phyloP scores from a whole-genome alignment of 768 basidiomycete genomes.

The Pisolithus microcarpus region DNA sequence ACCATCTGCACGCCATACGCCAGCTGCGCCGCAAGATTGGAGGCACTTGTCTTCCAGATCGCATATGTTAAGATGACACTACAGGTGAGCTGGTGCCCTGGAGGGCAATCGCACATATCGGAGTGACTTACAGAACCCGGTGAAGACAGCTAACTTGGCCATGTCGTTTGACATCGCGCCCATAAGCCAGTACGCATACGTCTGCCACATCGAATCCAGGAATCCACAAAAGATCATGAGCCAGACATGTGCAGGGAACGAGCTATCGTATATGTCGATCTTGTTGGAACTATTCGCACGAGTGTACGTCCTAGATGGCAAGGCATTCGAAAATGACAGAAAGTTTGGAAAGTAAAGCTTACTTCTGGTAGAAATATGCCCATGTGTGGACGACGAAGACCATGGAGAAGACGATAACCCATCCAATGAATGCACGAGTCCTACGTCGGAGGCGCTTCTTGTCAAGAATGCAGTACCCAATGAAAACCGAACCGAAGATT shows the following conservation, averaged over 20 bases:
- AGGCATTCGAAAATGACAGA: background rate
- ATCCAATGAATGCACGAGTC: constrained; percentile 62
- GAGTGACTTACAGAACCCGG: constrained; percentile 66
- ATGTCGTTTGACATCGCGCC: constrained; percentile 84
- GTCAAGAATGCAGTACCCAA: constrained; percentile 63
- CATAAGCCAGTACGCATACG: constrained; percentile 77
- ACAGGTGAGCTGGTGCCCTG: background rate
- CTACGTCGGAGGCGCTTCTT: constrained; percentile 49
- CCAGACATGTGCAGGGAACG: constrained; percentile 51
- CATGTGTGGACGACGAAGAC: constrained; percentile 68
- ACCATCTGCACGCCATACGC: constrained; percentile 66
- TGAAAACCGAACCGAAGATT: constrained; percentile 66
- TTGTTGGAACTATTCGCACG: constrained; percentile 37
- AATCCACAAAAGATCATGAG: constrained; percentile 71
- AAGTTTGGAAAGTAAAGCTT: constrained; percentile 8
- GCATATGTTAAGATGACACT: background rate
- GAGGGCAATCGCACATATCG: background rate
- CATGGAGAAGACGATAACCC: constrained; percentile 56
- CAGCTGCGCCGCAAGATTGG: constrained; percentile 68
- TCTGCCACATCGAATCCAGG: constrained; percentile 83
- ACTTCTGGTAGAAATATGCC: constrained; percentile 77
- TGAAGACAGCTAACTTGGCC: constrained; percentile 70
- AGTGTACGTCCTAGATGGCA: constrained; percentile 44
- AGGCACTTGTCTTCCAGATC: constrained; percentile 54
- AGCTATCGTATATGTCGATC: constrained; percentile 53